Conservation (phyloP, 306 rosid species). For the Prunus kanzakura region DNA sequence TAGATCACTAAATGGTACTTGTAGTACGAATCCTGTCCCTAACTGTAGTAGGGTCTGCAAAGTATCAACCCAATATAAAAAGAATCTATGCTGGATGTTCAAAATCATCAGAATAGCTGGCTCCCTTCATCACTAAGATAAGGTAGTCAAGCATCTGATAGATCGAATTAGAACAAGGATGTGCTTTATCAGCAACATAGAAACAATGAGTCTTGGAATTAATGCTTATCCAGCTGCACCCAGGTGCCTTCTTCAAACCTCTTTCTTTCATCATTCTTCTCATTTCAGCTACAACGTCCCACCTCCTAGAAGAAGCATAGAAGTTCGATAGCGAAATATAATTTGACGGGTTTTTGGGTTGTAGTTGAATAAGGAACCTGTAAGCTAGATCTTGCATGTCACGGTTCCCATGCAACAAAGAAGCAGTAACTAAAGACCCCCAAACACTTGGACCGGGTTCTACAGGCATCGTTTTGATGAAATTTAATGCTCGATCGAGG, state of each 20-base stretch:
- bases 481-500: no score
- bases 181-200: no score
- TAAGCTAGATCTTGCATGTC: constrained; percentile 59
- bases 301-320: constrained; percentile 57
- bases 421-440: constrained; percentile 73
- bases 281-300: constrained; percentile 70
- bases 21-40: no score
- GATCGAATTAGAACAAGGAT: no score
- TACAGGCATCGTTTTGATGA: no score
- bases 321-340: constrained; percentile 67
- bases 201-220: no score
- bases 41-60: no score
- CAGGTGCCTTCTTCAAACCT: constrained; percentile 66
- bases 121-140: no score
- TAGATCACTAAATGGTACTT: no score
- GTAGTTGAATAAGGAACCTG: constrained; percentile 52
- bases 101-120: no score
- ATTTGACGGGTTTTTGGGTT: constrained; percentile 74
- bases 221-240: constrained; percentile 76
- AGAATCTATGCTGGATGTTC: no score
- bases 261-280: constrained; percentile 71
- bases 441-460: constrained; percentile 70
- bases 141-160: no score
- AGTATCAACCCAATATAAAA: not conserved
- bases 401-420: constrained; percentile 53